Evolutionary conservation across 1,139 yeast species (phyloP).

Genomic region (Yamadazyma jaroonii): DNA sequence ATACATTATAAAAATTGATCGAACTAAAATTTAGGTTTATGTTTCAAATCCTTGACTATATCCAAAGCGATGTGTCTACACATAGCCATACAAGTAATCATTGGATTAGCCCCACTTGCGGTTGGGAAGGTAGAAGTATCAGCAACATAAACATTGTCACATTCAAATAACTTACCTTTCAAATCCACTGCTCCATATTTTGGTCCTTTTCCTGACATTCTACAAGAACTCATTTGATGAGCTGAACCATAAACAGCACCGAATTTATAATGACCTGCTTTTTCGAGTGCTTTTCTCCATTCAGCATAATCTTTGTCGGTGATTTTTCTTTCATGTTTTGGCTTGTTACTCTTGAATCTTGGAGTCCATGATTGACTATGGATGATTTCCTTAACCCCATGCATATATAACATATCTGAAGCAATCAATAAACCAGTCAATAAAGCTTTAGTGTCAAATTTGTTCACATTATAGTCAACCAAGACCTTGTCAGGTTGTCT

Average conservation of each 20-base stretch:
- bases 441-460: slow-evolving; percentile 45
- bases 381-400: slow-evolving; percentile 49
- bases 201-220: slow-evolving; percentile 53
- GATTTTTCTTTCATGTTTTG: slow-evolving; percentile 39
- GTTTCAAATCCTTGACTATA: slow-evolving; percentile 33
- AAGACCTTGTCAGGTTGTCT: slow-evolving; percentile 33
- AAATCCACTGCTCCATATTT: slow-evolving; percentile 47
- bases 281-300: slow-evolving; percentile 39
- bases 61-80: slow-evolving; percentile 38
- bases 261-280: slow-evolving; percentile 25
- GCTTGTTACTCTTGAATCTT: slow-evolving; percentile 36
- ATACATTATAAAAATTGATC: slow-evolving; percentile 1
- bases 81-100: slow-evolving; percentile 42
- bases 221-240: slow-evolving; percentile 60
- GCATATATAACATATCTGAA: slow-evolving; percentile 48
- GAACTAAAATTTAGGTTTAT: slow-evolving; percentile 26
- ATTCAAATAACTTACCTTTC: slow-evolving; percentile 51
- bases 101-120: slow-evolving; percentile 62
- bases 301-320: slow-evolving; percentile 44
- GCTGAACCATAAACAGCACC: slow-evolving; percentile 49
- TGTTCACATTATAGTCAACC: slow-evolving; percentile 40
- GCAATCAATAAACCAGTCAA: slow-evolving; percentile 38
- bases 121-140: slow-evolving; percentile 59
- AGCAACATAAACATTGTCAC: slow-evolving; percentile 52
- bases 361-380: slow-evolving; percentile 39